Conservation (phyloP, 2,329 filamentous ascomycete genomes). For the Clonostachys chloroleuca region DNA sequence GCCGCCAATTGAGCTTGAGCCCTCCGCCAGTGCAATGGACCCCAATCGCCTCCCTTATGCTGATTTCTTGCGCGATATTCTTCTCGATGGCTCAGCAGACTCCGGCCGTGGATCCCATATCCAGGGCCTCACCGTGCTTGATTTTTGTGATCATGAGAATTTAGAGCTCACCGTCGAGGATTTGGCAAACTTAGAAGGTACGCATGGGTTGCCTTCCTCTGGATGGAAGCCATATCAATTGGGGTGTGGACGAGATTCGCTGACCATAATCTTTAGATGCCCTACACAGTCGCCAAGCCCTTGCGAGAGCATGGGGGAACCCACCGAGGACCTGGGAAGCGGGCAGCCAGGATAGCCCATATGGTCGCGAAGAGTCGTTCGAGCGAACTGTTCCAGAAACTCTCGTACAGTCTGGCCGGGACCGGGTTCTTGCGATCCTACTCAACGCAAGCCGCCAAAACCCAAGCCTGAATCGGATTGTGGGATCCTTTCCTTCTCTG, state of each 20-base stretch:
- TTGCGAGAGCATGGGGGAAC: too few relatives aligned
- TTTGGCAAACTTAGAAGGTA: conserved; percentile 36
- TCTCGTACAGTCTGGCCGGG: conserved; percentile 43
- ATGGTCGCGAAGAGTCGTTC: conserved; percentile 24
- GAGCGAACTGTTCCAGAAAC: conserved; percentile 36
- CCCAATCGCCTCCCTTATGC: conserved; percentile 35
- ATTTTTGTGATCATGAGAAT: conserved; percentile 44
- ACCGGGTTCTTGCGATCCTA: conserved; percentile 61
- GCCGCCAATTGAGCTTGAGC: conserved; percentile 7
- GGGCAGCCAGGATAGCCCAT: conserved; percentile 23
- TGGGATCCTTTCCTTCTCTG: conserved; percentile 57
- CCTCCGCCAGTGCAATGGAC: conserved; percentile 12
- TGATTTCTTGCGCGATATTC: conserved; percentile 44
- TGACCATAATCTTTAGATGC: too few relatives aligned
- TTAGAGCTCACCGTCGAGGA: conserved; percentile 48
- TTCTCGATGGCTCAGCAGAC: conserved; percentile 38
- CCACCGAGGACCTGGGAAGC: too few relatives aligned
- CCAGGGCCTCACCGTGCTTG: conserved; percentile 37
- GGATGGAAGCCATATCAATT: too few relatives aligned
- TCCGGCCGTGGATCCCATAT: conserved; percentile 18
- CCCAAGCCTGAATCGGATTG: conserved; percentile 44
- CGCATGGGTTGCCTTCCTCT: conserved; percentile 4
- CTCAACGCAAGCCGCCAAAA: conserved; percentile 51
- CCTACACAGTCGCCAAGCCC: too few relatives aligned
- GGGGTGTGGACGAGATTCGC: too few relatives aligned